A percentile compares a stretch with the other conserved stretches of the same genome.
These are phyloP conservation scores for Penicillium coprophilum DNA, from an alignment of 495 filamentous ascomycete genomes.

Conservation along the genomic window DNA sequence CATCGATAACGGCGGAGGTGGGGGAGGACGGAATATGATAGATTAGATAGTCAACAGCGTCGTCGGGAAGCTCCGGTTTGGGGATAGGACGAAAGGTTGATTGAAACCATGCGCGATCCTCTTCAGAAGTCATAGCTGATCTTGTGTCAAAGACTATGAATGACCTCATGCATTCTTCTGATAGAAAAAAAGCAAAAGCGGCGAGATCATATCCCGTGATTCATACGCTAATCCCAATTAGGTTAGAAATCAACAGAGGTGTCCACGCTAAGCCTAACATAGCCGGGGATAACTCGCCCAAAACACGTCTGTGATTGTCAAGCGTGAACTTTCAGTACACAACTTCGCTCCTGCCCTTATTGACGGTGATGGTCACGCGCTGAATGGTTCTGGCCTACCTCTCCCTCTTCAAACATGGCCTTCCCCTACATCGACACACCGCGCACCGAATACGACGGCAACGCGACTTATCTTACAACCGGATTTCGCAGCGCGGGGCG, in stretches of 20 bases:
- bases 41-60: constrained; percentile 83
- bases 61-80: constrained; percentile 72
- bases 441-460: constrained; percentile 69
- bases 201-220: constrained; percentile 31
- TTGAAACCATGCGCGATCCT: constrained; percentile 51
- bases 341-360: constrained; percentile 8
- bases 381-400: constrained; percentile 23
- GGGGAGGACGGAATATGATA: constrained; percentile 58
- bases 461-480: constrained; percentile 74
- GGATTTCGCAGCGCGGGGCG: constrained; percentile 48
- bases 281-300: constrained; percentile 26
- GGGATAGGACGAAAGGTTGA: constrained; percentile 59
- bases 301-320: constrained; percentile 38
- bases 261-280: constrained; percentile 17
- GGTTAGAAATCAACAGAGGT: constrained; percentile 51
- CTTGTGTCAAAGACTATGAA: constrained; percentile 15
- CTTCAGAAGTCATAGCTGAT: constrained; percentile 43
- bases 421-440: constrained; percentile 71
- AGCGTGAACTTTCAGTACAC: constrained; percentile 2
- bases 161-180: constrained; percentile 43
- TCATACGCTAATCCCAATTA: constrained; percentile 30
- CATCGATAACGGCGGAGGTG: constrained; percentile 47
- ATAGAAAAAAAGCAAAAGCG: constrained; percentile 25
- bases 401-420: constrained; percentile 38
- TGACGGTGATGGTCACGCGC: constrained; percentile 34